Percentiles rank a stretch among this genome's conserved stretches.
Evolutionary conservation across 352 stramenopile species (phyloP).

Genomic region (Phytophthora tubulina): DNA sequence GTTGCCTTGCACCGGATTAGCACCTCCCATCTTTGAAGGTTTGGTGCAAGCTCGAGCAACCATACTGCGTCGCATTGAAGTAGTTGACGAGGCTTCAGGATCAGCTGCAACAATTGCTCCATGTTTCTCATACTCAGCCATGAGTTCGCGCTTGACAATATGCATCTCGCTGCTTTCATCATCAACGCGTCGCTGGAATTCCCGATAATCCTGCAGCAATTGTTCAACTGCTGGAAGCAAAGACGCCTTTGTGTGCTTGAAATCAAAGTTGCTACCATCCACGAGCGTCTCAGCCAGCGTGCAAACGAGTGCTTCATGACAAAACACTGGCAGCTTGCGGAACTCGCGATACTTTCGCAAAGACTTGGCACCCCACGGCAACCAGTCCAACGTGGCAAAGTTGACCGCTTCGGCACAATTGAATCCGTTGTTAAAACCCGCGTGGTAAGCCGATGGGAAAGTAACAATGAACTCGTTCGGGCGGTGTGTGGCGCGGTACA

Average conservation of each 20-base stretch:
- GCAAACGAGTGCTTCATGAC: conserved; percentile 84
- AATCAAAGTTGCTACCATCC: conserved; percentile 65
- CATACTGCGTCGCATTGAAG: conserved; percentile 46
- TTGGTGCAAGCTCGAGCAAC: conserved; percentile 42
- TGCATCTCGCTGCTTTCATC: conserved; percentile 22
- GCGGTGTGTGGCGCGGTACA: conserved; percentile 96
- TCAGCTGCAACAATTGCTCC: conserved; percentile 8
- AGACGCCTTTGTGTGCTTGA: conserved; percentile 52
- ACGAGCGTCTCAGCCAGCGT: conserved; percentile 79
- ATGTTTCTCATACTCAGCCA: conserved; percentile 61
- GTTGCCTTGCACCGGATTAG: conserved; percentile 21
- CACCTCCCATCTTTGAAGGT: conserved; percentile 16
- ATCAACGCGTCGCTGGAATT: conserved; percentile 58
- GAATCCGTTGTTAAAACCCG: conserved; percentile 98
- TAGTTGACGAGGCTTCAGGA: conserved; percentile 32
- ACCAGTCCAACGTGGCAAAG: conserved; percentile 91
- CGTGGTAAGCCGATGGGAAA: conserved; percentile 98
- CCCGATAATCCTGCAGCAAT: conserved; percentile 61
- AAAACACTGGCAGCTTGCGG: conserved; percentile 86
- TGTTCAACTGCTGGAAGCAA: conserved; percentile 73
- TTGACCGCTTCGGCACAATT: conserved; percentile 94
- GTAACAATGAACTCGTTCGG: conserved; percentile 99
- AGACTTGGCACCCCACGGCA: conserved; percentile 83
- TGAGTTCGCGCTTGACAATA: conserved; percentile 58
- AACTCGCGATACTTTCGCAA: conserved; percentile 82